These are phyloP conservation scores for Boletellus emodensis DNA, from an alignment of 768 basidiomycete species.

Conservation along the genomic window DNA sequence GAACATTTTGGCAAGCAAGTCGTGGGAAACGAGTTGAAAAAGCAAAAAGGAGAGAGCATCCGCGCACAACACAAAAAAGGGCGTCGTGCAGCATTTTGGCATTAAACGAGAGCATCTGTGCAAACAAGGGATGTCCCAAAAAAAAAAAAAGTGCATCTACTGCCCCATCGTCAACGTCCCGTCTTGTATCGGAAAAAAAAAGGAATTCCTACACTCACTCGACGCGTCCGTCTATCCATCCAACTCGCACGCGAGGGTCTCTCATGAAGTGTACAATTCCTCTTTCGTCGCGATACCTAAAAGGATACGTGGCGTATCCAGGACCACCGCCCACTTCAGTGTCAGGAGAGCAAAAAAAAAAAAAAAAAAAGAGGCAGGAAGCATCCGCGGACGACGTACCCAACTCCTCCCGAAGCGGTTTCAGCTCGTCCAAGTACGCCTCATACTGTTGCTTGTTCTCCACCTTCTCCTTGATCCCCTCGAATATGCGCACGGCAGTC, in stretches of 20 bases:
- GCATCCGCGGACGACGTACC: constrained; percentile 50
- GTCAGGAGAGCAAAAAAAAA: neutral
- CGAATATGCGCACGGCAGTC: constrained; percentile 93
- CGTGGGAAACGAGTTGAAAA: neutral
- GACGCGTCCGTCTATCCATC: constrained; percentile 11
- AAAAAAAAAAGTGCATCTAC: constrained; percentile 24
- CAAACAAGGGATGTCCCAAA: constrained; percentile 13
- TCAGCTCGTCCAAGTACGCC: constrained; percentile 89
- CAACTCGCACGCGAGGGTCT: neutral
- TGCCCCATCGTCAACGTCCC: constrained; percentile 7
- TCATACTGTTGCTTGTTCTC: constrained; percentile 96
- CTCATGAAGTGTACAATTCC: constrained; percentile 54
- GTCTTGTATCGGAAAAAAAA: neutral
- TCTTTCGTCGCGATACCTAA: constrained; percentile 60
- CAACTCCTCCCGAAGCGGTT: constrained; percentile 83
- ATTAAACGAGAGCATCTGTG: constrained; percentile 18
- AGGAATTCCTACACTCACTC: constrained; percentile 11
- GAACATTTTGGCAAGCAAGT: neutral
- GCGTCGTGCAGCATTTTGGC: constrained; percentile 11
- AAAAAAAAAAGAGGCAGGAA: neutral
- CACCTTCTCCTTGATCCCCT: constrained; percentile 95
- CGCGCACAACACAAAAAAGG: neutral
- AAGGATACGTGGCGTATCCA: neutral
- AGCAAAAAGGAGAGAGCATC: neutral
- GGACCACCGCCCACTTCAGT: neutral